Evolutionary conservation across 345 rosid species (phyloP).

Genomic region (Rhodomyrtus tomentosa): DNA sequence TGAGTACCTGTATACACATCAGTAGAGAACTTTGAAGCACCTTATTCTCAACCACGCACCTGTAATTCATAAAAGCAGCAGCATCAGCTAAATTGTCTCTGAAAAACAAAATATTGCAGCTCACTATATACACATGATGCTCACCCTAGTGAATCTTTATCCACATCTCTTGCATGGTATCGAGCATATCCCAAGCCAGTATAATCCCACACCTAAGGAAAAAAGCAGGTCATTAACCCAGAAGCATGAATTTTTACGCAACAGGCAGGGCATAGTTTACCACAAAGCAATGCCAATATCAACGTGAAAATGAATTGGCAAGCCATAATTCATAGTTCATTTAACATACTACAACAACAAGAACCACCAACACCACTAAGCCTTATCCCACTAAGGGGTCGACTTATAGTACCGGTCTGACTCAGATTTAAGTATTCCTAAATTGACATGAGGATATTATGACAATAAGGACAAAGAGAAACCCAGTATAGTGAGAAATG

Average conservation of each 20-base stretch:
- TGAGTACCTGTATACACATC: conserved; percentile 60
- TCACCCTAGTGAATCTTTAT: conserved; percentile 75
- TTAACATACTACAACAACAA: background rate
- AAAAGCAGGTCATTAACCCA: background rate
- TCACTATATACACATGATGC: conserved; percentile 1
- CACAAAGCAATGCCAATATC: background rate
- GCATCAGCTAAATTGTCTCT: background rate
- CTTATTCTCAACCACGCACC: conserved; percentile 96
- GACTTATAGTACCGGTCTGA: background rate
- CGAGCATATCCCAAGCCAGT: conserved; percentile 84
- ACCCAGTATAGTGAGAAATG: background rate
- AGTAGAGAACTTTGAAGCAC: conserved; percentile 75
- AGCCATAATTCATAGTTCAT: background rate
- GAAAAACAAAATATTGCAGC: background rate
- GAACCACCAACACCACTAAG: background rate
- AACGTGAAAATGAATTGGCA: background rate
- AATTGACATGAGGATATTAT: background rate
- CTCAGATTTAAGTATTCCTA: background rate
- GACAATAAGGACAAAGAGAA: background rate
- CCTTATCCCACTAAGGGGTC: background rate
- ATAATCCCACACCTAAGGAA: conserved; percentile 87
- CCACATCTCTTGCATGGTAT: conserved; percentile 68
- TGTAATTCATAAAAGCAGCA: conserved; percentile 17
- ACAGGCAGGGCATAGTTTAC: background rate
- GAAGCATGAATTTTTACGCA: background rate